Evolutionary conservation across 1,284 basidiomycete genomes (phyloP), one percentile per base, ranked within the genome.

Genomic region (Cystobasidium sp.): DNA sequence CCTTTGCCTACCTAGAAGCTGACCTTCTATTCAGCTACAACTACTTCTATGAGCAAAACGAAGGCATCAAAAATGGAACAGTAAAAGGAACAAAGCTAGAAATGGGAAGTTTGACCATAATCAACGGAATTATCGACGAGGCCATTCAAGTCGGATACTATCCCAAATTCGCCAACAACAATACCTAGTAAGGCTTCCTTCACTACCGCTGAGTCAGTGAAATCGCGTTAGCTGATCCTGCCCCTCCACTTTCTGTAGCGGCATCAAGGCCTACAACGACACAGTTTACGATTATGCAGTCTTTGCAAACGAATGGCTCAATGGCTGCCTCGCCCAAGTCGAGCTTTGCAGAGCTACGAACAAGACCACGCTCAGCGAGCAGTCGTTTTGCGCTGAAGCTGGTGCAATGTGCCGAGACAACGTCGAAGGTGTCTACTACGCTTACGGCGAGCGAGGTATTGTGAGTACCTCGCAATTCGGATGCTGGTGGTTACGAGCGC

Each of bases 81-180:
- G 22, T 37, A 7, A 64, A 53, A 20, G 69, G 69, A 6, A 72
- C 69, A 14, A 20, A 56, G 43, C 69, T 72, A 7, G 24, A 56
- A n/a, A 70, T 70, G 68, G 56, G 65, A n/a, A 72, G 62, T 72
- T 37, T 72, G 59, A 52, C 53, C 49, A 72, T 72, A 22, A 72
- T 72, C 43, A 72, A 72, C 22, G 69, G 69, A n/a, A 72, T 72
- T 41, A 72, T 72, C 43, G 69, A 72, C 31, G 53, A 72, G 47
- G 69, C 61, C 14, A 65, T 65, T 22, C 69, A 72, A 47, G 69
- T 62, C 12, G 59, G 59, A 31, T 72, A 72, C 62, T 72, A 72
- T 37, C 69, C 69, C 37, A 18, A 49, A 22, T 72, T 72, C 41
- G 69, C 69, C 47, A 56, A 6, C 9, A 72, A 69, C 14, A 61